Percentiles rank a stretch among this genome's conserved stretches.
Conservation (phyloP, 164 flowering plant genomes). For the Brasenia schreberi region DNA sequence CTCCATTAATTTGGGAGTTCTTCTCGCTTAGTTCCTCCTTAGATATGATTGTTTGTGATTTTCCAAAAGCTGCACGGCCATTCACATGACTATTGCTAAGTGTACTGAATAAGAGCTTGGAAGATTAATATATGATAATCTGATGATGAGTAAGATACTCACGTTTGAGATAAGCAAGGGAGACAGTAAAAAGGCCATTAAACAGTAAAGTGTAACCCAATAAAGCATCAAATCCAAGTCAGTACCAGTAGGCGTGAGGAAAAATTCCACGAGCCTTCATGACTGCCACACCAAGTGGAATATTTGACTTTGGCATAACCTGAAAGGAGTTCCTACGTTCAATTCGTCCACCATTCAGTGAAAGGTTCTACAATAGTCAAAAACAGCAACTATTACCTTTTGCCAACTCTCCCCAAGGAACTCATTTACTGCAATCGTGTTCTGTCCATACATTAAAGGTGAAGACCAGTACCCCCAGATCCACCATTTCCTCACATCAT, state of each 20-base stretch:
- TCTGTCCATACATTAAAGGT: constrained; percentile 57
- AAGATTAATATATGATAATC: not conserved
- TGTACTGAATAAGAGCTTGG: not conserved
- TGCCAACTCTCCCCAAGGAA: constrained; percentile 74
- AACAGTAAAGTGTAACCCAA: constrained; percentile 20
- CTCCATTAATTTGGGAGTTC: constrained; percentile 6
- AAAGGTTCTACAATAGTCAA: constrained; percentile 17
- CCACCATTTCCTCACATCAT: constrained; percentile 40
- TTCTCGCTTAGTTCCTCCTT: constrained; percentile 17
- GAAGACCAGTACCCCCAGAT: constrained; percentile 80
- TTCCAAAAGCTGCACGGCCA: constrained; percentile 21
- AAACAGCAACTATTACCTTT: not conserved
- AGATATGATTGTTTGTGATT: constrained; percentile 11
- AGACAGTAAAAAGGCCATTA: constrained; percentile 16
- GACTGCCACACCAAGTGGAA: constrained; percentile 13
- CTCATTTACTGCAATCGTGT: constrained; percentile 65
- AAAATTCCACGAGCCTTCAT: constrained; percentile 10
- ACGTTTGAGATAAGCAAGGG: constrained; percentile 23
- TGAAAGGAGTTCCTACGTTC: not conserved
- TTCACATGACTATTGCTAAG: not conserved
- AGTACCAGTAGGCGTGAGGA: constrained; percentile 17
- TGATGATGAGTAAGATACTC: constrained; percentile 1
- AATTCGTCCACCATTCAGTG: not conserved
- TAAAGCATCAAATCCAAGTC: constrained; percentile 24
- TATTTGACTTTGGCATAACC: constrained; percentile 2